Conservation (phyloP, 345 rosid species). For the Excoecaria cochinchinensis region DNA sequence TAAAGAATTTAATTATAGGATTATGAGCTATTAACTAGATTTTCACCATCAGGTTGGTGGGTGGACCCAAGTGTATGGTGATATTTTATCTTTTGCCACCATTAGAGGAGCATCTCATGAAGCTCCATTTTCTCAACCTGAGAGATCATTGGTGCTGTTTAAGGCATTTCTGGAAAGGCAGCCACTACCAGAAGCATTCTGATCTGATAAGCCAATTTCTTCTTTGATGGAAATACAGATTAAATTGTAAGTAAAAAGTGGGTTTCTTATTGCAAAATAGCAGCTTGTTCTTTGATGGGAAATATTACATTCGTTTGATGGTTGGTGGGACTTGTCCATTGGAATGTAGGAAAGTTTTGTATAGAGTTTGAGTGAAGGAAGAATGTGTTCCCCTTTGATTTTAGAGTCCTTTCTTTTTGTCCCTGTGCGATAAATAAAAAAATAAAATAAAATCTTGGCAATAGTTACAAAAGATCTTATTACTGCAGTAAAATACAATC, state of each 20-base stretch:
- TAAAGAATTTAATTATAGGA: background rate
- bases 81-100: slow-evolving; percentile 54
- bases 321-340: slow-evolving; percentile 22
- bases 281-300: slow-evolving; percentile 16
- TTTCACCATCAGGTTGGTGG: slow-evolving; percentile 66
- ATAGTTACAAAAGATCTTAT: background rate
- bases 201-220: slow-evolving; percentile 34
- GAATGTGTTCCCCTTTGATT: background rate
- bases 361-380: slow-evolving; percentile 18
- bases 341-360: slow-evolving; percentile 31
- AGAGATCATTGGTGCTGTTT: slow-evolving; percentile 34
- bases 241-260: slow-evolving; percentile 33
- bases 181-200: slow-evolving; percentile 47
- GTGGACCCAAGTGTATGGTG: slow-evolving; percentile 44
- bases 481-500: background rate
- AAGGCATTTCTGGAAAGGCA: slow-evolving; percentile 27
- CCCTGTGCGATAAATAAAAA: background rate
- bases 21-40: background rate
- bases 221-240: slow-evolving; percentile 17
- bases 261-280: slow-evolving; percentile 17
- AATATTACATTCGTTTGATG: slow-evolving; percentile 30
- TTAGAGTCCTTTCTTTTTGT: background rate
- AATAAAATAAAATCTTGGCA: background rate
- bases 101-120: slow-evolving; percentile 41
- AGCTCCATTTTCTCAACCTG: slow-evolving; percentile 40